Conservation (phyloP, 768 basidiomycete species). For the Agaricus bisporus region DNA sequence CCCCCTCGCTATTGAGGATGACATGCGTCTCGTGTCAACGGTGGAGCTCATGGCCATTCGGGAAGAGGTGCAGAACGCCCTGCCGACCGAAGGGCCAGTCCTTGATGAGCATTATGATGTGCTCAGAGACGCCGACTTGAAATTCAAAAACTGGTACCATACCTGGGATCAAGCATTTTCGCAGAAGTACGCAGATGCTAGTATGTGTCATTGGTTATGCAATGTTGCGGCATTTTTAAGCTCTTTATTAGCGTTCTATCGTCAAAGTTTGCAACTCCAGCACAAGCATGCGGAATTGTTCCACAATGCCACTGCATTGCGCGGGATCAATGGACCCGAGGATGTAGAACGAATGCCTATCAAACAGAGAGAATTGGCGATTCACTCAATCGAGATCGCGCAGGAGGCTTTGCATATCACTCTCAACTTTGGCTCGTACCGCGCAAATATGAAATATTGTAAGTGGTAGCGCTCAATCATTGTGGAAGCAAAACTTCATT, state of each 20-base stretch:
- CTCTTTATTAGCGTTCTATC: slow-evolving; percentile 62
- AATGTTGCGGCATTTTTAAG: background rate
- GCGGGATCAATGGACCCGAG: slow-evolving; percentile 79
- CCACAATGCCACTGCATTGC: slow-evolving; percentile 76
- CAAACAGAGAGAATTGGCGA: slow-evolving; percentile 72
- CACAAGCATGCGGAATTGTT: slow-evolving; percentile 82
- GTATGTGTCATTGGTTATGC: slow-evolving; percentile 28
- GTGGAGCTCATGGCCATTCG: slow-evolving; percentile 90
- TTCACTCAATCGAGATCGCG: slow-evolving; percentile 80
- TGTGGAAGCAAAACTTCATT: slow-evolving; percentile 6
- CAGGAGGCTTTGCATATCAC: slow-evolving; percentile 79
- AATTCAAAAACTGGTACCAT: slow-evolving; percentile 79
- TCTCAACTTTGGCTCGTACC: slow-evolving; percentile 74
- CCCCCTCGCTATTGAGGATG: slow-evolving; percentile 85
- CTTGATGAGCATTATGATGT: slow-evolving; percentile 63
- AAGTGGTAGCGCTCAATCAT: slow-evolving; percentile 15
- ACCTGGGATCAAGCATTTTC: slow-evolving; percentile 79
- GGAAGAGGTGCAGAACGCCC: slow-evolving; percentile 76
- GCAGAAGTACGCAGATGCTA: slow-evolving; percentile 77
- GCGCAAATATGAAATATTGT: slow-evolving; percentile 93
- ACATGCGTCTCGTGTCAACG: slow-evolving; percentile 91
- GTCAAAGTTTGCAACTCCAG: slow-evolving; percentile 83
- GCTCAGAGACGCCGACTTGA: slow-evolving; percentile 65
- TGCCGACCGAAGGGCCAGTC: slow-evolving; percentile 74
- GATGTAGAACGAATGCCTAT: slow-evolving; percentile 82